A percentile compares a stretch with the other conserved stretches of the same genome.
Conservation (phyloP, 768 basidiomycete species). For the Xerocomellus intermedius region DNA sequence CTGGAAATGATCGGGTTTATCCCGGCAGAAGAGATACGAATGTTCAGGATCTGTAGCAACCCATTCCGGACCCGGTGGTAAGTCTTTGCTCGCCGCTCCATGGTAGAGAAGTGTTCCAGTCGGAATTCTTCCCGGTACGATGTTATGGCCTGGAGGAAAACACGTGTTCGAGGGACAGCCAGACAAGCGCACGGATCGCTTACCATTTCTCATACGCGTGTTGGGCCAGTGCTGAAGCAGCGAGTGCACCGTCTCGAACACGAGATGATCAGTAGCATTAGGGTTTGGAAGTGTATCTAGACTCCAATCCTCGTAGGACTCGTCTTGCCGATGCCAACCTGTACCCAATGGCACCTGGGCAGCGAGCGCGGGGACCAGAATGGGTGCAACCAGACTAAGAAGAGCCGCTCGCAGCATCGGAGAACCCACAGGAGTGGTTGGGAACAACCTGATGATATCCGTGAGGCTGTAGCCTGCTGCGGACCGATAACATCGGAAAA, state of each 20-base stretch:
- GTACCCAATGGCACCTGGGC: slow-evolving; percentile 10
- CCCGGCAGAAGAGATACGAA: slow-evolving; percentile 38
- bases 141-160: slow-evolving; percentile 16
- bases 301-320: slow-evolving; percentile 15
- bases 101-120: slow-evolving; percentile 39
- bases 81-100: slow-evolving; percentile 14
- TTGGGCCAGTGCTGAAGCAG: slow-evolving; percentile 45
- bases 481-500: not conserved
- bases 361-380: not conserved
- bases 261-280: slow-evolving; percentile 27
- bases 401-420: slow-evolving; percentile 1
- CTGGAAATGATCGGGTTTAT: not conserved
- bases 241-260: slow-evolving; percentile 28
- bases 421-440: not conserved
- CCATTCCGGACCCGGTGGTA: slow-evolving; percentile 35
- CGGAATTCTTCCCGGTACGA: slow-evolving; percentile 34
- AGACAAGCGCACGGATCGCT: slow-evolving; percentile 2
- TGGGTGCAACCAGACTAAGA: not conserved
- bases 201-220: slow-evolving; percentile 46
- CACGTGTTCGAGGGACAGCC: slow-evolving; percentile 16
- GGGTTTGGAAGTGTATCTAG: slow-evolving; percentile 21
- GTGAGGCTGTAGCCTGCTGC: no score
- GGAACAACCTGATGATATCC: not conserved
- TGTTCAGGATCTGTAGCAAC: slow-evolving; percentile 36
- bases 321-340: not conserved